A percentile compares a stretch with the other conserved stretches of the same genome.
Evolutionary conservation across 768 basidiomycete genomes (phyloP).

Genomic region (Chalciporus sphaerocephalus): DNA sequence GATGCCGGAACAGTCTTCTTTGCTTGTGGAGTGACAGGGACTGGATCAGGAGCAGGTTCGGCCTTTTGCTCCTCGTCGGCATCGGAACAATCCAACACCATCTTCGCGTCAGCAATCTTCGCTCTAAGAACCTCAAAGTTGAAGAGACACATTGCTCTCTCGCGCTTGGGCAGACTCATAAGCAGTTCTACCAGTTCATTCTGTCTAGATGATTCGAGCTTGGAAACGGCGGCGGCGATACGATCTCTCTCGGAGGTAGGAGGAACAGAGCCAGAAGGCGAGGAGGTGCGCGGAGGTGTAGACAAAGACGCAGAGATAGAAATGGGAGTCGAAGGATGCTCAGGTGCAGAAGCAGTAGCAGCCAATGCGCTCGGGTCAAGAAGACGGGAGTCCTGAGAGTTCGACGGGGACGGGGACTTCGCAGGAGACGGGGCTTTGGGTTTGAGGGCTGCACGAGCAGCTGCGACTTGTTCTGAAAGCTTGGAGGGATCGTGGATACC

Average conservation of each 20-base stretch:
- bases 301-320: constrained; percentile 72
- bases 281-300: constrained; percentile 80
- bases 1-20: constrained; percentile 45
- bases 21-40: constrained; percentile 57
- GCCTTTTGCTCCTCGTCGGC: constrained; percentile 42
- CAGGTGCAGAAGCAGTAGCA: constrained; percentile 84
- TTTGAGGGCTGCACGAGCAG: constrained; percentile 33
- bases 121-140: constrained; percentile 72
- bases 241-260: constrained; percentile 71
- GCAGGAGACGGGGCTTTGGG: constrained; percentile 39
- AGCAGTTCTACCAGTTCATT: constrained; percentile 70
- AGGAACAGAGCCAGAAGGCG: constrained; percentile 60
- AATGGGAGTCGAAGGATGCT: constrained; percentile 83
- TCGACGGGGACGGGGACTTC: constrained; percentile 51
- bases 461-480: constrained; percentile 60
- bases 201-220: constrained; percentile 57
- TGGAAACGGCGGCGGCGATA: constrained; percentile 60
- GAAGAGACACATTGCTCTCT: constrained; percentile 88
- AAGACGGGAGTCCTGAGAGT: constrained; percentile 69
- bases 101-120: constrained; percentile 79
- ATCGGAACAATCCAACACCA: constrained; percentile 72
- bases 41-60: constrained; percentile 31
- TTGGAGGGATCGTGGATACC: constrained; percentile 68
- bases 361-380: constrained; percentile 58
- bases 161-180: constrained; percentile 83